A percentile compares a stretch with the other conserved stretches of the same genome.
Evolutionary conservation across 768 basidiomycete species (phyloP).

Genomic region (Suillus hirtellus): DNA sequence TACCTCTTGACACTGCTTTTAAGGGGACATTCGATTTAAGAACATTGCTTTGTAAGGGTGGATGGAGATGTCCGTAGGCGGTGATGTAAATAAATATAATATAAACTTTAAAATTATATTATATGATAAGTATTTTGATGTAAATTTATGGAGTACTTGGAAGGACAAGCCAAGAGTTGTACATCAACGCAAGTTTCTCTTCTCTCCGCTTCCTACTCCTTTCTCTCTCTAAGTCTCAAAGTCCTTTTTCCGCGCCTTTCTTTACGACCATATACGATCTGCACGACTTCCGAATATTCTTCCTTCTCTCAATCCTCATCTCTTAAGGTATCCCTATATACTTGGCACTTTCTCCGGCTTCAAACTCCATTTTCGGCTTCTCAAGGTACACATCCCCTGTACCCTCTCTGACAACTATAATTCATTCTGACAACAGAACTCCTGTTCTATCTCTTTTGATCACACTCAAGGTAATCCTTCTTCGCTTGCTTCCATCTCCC

Average conservation of each 20-base stretch:
- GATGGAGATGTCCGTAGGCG: constrained; percentile 19
- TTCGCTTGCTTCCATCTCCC: constrained; percentile 18
- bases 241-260: constrained; percentile 35
- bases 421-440: constrained; percentile 24
- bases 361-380: constrained; percentile 19
- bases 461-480: constrained; percentile 20
- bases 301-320: constrained; percentile 36
- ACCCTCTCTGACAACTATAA: background rate
- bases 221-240: constrained; percentile 26
- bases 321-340: constrained; percentile 30
- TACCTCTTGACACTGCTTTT: background rate
- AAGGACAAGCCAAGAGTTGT: constrained; percentile 10
- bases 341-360: constrained; percentile 28
- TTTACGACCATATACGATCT: constrained; percentile 69
- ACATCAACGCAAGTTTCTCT: constrained; percentile 34
- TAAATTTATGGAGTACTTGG: constrained; percentile 26
- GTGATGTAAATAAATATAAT: constrained; percentile 2
- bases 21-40: constrained; percentile 5
- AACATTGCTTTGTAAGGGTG: constrained; percentile 1
- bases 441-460: constrained; percentile 30
- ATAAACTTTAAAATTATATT: constrained; percentile 3
- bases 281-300: constrained; percentile 52
- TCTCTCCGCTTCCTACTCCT: constrained; percentile 25
- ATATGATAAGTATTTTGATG: constrained; percentile 1
- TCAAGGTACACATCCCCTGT: constrained; percentile 12